phyloP scores from a whole-genome alignment of 352 stramenopile genomes.

The Phytopythium sindhum region DNA sequence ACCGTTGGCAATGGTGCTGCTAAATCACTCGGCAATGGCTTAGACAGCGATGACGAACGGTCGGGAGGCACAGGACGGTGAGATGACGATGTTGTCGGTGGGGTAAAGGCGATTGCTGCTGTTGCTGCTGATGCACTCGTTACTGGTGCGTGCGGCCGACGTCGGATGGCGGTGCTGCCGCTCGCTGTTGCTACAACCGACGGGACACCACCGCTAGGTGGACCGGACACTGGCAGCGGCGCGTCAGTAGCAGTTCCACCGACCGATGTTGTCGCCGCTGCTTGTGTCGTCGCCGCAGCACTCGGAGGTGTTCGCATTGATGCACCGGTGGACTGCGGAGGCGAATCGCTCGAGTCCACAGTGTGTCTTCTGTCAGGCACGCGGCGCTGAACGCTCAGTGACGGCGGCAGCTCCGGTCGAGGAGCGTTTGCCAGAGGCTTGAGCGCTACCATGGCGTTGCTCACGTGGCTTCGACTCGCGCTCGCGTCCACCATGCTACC shows the following conservation, averaged over 20 bases:
- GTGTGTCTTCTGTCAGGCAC: not conserved
- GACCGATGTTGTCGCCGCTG: constrained; percentile 2
- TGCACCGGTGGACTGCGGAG: constrained; percentile 10
- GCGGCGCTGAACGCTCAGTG: constrained; percentile 9
- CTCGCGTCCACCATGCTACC: not conserved
- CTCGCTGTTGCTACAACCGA: constrained; percentile 16
- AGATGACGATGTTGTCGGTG: not conserved
- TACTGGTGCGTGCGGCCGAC: constrained; percentile 12
- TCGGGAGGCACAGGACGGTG: constrained; percentile 11
- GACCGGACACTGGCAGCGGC: no score
- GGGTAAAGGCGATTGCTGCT: not conserved
- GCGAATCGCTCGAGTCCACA: constrained; percentile 6
- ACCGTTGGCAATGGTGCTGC: not conserved
- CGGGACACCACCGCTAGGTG: not conserved
- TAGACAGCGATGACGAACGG: constrained; percentile 8
- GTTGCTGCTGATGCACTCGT: not conserved
- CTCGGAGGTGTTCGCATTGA: constrained; percentile 5
- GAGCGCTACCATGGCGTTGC: constrained; percentile 8
- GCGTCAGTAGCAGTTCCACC: constrained; percentile 5
- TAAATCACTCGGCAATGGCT: not conserved
- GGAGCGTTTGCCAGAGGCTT: constrained; percentile 12
- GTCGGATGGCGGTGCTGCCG: constrained; percentile 18
- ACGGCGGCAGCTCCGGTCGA: constrained; percentile 17
- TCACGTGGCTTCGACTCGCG: not conserved
- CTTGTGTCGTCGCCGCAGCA: constrained; percentile 6